phyloP scores from a whole-genome alignment of 1,139 yeast genomes.

The Debaryomyces udenii region DNA sequence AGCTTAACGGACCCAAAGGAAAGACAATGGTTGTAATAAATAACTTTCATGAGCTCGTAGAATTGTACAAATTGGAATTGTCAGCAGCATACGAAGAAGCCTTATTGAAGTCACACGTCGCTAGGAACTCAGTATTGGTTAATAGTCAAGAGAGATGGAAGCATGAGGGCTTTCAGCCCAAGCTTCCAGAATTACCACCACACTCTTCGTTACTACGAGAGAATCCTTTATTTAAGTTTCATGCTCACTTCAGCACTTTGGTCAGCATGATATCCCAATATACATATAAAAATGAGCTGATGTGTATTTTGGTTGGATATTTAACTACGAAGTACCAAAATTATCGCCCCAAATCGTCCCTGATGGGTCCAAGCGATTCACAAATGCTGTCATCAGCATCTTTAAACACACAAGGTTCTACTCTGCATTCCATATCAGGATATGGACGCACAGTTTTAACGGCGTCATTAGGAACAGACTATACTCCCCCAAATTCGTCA shows the following conservation, averaged over 20 bases:
- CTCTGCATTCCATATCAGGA: constrained; percentile 3
- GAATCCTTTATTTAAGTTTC: constrained; percentile 37
- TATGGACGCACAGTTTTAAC: constrained; percentile 25
- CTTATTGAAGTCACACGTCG: constrained; percentile 37
- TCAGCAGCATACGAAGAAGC: constrained; percentile 39
- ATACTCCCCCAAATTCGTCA: constrained; percentile 10
- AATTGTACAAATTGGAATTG: constrained; percentile 39
- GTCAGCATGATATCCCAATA: constrained; percentile 29
- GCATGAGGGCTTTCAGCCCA: constrained; percentile 28
- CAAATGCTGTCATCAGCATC: constrained; percentile 11
- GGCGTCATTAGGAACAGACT: constrained; percentile 17
- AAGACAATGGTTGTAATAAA: constrained; percentile 28
- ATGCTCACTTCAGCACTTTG: constrained; percentile 33
- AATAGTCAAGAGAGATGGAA: constrained; percentile 23
- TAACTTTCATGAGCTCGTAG: constrained; percentile 41
- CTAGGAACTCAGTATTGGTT: constrained; percentile 26
- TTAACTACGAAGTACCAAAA: constrained; percentile 31
- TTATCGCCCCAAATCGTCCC: constrained; percentile 10
- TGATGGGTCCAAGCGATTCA: not conserved
- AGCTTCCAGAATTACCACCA: constrained; percentile 34
- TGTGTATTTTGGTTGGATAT: constrained; percentile 35
- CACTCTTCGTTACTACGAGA: constrained; percentile 34
- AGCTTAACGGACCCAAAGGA: constrained; percentile 15
- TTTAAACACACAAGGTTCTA: constrained; percentile 9
- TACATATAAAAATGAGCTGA: constrained; percentile 27